These are phyloP conservation scores for Diddensiella santjacobensis DNA, from an alignment of 805 yeast genomes.

Conservation along the genomic window DNA sequence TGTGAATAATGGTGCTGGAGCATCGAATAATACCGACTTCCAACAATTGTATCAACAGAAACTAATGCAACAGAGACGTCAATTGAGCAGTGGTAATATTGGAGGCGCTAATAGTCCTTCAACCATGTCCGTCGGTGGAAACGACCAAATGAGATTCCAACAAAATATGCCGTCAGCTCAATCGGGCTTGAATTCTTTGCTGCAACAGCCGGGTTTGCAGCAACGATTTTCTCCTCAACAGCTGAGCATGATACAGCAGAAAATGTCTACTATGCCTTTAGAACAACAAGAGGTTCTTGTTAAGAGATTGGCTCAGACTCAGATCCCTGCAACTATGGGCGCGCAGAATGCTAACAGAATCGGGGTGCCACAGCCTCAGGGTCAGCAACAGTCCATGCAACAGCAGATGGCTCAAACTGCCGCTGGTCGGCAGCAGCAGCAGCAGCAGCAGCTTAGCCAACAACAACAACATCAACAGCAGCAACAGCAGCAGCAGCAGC, in stretches of 20 bases:
- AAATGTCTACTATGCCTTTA: slow-evolving; percentile 16
- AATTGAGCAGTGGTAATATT: slow-evolving; percentile 3
- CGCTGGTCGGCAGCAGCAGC: slow-evolving; percentile 8
- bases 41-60: slow-evolving; percentile 21
- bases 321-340: neutral
- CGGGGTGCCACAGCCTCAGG: slow-evolving; percentile 2
- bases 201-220: slow-evolving; percentile 5
- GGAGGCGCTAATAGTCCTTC: neutral
- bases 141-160: neutral
- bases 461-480: slow-evolving; percentile 10
- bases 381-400: slow-evolving; percentile 1
- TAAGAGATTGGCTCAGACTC: slow-evolving; percentile 11
- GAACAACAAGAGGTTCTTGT: slow-evolving; percentile 24
- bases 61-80: slow-evolving; percentile 6
- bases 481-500: slow-evolving; percentile 6
- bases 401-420: neutral
- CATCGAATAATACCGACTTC: slow-evolving; percentile 8
- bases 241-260: slow-evolving; percentile 21
- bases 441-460: slow-evolving; percentile 5
- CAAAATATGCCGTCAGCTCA: neutral
- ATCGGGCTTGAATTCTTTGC: neutral
- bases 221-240: slow-evolving; percentile 17
- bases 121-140: neutral
- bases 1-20: neutral
- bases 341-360: neutral